Conservation (phyloP, 805 yeast species). For the Tetrapisispora arboricola region DNA sequence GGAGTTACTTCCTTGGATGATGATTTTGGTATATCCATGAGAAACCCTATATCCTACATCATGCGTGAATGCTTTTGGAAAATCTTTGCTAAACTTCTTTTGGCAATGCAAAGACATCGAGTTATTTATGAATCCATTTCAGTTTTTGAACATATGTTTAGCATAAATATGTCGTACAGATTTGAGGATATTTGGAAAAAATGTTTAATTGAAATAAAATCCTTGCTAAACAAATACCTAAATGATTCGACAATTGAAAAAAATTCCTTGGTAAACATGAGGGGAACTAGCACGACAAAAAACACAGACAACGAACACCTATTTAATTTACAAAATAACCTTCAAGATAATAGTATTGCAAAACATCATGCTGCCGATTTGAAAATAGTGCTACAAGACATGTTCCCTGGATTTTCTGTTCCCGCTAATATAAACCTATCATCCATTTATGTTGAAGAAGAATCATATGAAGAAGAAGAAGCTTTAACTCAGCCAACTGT, state of each 20-base stretch:
- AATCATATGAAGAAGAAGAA: constrained; percentile 48
- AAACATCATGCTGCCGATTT: constrained; percentile 34
- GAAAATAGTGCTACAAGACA: constrained; percentile 40
- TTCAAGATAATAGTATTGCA: constrained; percentile 16
- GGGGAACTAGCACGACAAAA: neutral
- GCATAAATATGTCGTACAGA: constrained; percentile 25
- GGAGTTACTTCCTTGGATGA: constrained; percentile 12
- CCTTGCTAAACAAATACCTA: constrained; percentile 16
- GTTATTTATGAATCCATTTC: constrained; percentile 50
- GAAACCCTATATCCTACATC: constrained; percentile 43
- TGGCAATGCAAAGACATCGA: constrained; percentile 60
- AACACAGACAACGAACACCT: constrained; percentile 4
- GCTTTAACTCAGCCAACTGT: constrained; percentile 59
- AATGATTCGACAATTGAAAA: constrained; percentile 10
- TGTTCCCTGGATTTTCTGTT: constrained; percentile 59
- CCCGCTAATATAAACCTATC: constrained; percentile 27
- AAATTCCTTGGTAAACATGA: neutral
- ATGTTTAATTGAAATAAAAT: constrained; percentile 28
- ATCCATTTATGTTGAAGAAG: constrained; percentile 49
- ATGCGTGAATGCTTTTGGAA: constrained; percentile 63
- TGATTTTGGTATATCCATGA: constrained; percentile 31
- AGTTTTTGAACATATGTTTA: constrained; percentile 19
- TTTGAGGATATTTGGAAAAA: constrained; percentile 36
- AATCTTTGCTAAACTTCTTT: constrained; percentile 51
- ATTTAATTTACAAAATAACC: constrained; percentile 21